Base-by-base conservation (phyloP, 2,329 filamentous ascomycete species). In the Tolypocladium ovalisporum region DNA sequence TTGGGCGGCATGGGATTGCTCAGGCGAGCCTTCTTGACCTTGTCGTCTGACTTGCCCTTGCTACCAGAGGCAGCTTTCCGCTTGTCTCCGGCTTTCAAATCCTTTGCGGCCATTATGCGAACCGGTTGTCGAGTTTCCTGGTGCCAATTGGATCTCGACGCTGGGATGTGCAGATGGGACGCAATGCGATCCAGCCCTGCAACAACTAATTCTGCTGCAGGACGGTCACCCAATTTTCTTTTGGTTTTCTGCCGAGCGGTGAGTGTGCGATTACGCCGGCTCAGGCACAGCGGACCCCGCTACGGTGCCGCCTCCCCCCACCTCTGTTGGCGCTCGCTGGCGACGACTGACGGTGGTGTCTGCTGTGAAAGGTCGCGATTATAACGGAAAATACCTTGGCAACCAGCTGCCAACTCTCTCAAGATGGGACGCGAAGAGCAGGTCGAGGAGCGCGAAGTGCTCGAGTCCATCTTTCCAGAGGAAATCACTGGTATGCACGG, bases 391-490 rank as follows among this genome's bases (percentile, higher is more conserved):
- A 22, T 35, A 32, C 10, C n/a, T 15, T 52, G 29, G 29, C 47
- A 4, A 13, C 2, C 29, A 10, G 47, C 29, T 34, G 29, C 47
- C 29, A 15, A 13, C 10, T 52, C 29, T 52, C 19, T 60, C 59
- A 54, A 54, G 57, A 86, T 87, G 84, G 84, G 84, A 54, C 80
- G 76, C 70, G 93, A 97, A 79, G 94, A 99, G 60, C 94, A 99
- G 73, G 76, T 86, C 63, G 94, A 99, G 76, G 94, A 99, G 81
- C 87, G 92, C 61, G 94, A 99, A 74, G 93, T 99, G 66, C 90
- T 99, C 70, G 90, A 96, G 69, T 97, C 93, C 60, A 99, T 99
- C 69, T 99, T 97, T 65, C 91, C 94, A 1, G 93, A 99, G 60
- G 94, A 99, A 76, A 96, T 99, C 65, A 93, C 87, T 81, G 88